Conservation (phyloP, 192 early-diverging fungal genomes). For the Spizellomyces punctatus region DNA sequence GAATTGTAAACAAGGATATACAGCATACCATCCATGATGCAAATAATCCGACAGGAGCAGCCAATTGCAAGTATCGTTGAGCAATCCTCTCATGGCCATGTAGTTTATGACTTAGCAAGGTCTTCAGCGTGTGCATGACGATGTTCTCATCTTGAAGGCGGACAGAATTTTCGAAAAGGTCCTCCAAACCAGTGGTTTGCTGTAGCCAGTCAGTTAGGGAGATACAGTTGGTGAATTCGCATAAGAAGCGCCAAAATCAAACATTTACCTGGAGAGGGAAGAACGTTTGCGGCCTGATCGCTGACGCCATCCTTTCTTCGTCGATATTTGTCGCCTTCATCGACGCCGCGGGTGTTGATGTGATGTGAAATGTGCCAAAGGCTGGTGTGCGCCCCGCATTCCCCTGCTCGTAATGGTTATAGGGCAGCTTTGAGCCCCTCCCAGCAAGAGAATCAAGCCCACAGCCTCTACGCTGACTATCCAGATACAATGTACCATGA, state of each 20-base stretch:
- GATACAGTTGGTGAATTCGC: too few relatives aligned
- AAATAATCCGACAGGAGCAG: slow-evolving; percentile 4
- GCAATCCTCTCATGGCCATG: slow-evolving; percentile 10
- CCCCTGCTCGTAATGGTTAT: too few relatives aligned
- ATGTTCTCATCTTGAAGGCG: background rate
- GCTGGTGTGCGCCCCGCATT: too few relatives aligned
- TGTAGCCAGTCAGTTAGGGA: background rate
- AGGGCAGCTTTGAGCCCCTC: too few relatives aligned
- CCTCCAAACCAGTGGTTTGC: slow-evolving; percentile 14
- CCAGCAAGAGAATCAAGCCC: too few relatives aligned
- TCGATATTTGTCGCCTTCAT: background rate
- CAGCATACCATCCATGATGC: slow-evolving; percentile 17
- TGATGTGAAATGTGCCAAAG: too few relatives aligned
- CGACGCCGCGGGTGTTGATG: too few relatives aligned
- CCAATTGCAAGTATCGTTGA: slow-evolving; percentile 9
- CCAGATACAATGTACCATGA: too few relatives aligned
- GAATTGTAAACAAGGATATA: background rate
- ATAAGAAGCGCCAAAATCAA: too few relatives aligned
- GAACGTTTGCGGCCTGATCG: slow-evolving; percentile 17
- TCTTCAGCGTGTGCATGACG: background rate
- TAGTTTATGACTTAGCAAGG: background rate
- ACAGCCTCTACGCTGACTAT: too few relatives aligned
- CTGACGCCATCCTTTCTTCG: background rate
- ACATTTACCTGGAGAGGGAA: background rate
- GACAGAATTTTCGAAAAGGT: slow-evolving; percentile 1